phyloP scores from a whole-genome alignment of 495 filamentous ascomycete genomes.

The Podospora bellae-mahoneyi region DNA sequence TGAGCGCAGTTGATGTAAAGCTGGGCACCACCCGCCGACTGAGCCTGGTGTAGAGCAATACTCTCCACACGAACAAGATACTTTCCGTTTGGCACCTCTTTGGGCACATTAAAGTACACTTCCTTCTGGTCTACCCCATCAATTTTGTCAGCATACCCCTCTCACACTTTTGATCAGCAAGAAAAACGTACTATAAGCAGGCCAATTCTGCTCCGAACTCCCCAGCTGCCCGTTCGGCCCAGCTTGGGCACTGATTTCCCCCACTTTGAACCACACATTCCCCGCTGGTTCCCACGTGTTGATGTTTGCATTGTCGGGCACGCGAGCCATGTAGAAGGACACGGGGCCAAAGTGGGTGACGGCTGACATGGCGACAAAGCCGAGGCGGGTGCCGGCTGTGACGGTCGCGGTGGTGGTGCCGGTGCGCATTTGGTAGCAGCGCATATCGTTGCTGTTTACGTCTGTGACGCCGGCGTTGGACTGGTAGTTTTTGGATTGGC shows the following conservation, averaged over 20 bases:
- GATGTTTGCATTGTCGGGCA: constrained; percentile 39
- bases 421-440: constrained; percentile 41
- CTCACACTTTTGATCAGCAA: too few species aligned
- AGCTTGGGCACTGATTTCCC: constrained; percentile 29
- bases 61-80: constrained; percentile 42
- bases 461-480: constrained; percentile 42
- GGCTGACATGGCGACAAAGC: constrained; percentile 42
- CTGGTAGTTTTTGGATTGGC: constrained; percentile 50
- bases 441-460: constrained; percentile 41
- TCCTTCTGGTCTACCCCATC: constrained; percentile 13
- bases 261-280: constrained; percentile 51
- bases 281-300: constrained; percentile 47
- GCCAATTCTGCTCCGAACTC: constrained; percentile 36
- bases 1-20: constrained; percentile 56
- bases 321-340: constrained; percentile 49
- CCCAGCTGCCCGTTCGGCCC: constrained; percentile 25
- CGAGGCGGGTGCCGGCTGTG: constrained; percentile 39
- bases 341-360: constrained; percentile 48
- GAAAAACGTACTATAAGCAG: constrained; percentile 35
- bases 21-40: constrained; percentile 43
- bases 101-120: constrained; percentile 38
- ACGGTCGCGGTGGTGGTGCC: constrained; percentile 35
- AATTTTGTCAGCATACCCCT: neutral
- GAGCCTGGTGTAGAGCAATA: constrained; percentile 40
- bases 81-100: constrained; percentile 38